Base-by-base conservation (phyloP, 768 basidiomycete genomes). In the Psilocybe subaeruginosa region DNA sequence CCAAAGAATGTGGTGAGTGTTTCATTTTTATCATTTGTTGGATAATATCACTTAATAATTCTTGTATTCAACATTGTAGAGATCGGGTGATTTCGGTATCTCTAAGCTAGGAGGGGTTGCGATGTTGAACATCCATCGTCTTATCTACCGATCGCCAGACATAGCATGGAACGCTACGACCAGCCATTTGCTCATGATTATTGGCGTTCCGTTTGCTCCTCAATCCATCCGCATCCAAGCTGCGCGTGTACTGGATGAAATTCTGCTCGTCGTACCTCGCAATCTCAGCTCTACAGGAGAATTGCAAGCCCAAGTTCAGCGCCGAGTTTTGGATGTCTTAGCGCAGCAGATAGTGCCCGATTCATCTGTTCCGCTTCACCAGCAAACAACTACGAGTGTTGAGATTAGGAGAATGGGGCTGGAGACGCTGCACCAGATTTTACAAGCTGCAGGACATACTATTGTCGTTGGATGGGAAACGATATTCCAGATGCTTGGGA, bases 81-180 rank as follows among this genome's bases (percentile, higher is more conserved):
- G 91, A n/a, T 84, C 91, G 0, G 93, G 92, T 0, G 97, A 99
- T 64, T 99, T 97, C 77, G 93, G 94, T n/a, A 89, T 98, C 59
- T 85, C 85, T 61, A 93, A 93, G 69, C 77, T 98, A 23, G 91
- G 94, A 8, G 84, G 85, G 1, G 89, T 97, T 8, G 83, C 90
- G 0, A 80, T 87, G 66, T 81, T 93, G 56, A 99, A 98, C 69
- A 88, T 97, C 27, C 87, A 92, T 70, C 88, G 97, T 3, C 80
- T 99, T 16, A 89, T 97, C 51, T 90, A 90, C 63, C 84, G 89
- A n/a, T 82, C 90, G 9, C 87, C 93, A 0, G 87, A 89, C 11
- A 77, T 95, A 9, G 95, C 93, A 2, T 98, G 96, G 95, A 80
- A 90, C 56, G 81, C 87, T 7, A 87, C 90, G 55, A 95, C 91